Evolutionary conservation across 352 stramenopile species (phyloP).

Genomic region (Phytopythium kandeliae): DNA sequence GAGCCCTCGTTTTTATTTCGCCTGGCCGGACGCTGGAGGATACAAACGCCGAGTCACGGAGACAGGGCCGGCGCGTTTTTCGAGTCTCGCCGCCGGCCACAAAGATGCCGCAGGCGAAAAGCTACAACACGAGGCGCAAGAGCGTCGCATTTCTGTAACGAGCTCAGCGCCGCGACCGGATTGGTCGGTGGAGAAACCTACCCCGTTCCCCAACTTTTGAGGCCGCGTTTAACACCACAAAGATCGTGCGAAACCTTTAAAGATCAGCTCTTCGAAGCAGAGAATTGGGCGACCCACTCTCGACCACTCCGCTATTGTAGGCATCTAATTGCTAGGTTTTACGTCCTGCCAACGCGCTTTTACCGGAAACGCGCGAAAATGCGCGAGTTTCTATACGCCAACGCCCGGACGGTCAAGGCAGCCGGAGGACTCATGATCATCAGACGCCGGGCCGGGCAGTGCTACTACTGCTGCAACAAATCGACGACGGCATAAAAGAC

Average conservation of each 20-base stretch:
- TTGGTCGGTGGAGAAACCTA: background rate
- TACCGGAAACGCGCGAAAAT: no score
- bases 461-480: background rate
- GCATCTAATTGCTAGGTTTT: no score
- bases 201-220: background rate
- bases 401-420: no score
- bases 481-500: conserved; percentile 1
- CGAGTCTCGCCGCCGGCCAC: background rate
- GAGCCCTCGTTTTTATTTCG: conserved; percentile 2
- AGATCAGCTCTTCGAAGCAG: background rate
- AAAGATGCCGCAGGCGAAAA: conserved; percentile 2
- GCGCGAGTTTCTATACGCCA: no score
- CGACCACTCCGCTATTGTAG: no score
- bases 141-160: background rate
- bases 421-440: conserved; percentile 1
- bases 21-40: background rate
- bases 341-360: no score
- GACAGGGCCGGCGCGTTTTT: conserved; percentile 10
- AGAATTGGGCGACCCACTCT: no score
- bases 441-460: no score
- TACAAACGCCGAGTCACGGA: conserved; percentile 8
- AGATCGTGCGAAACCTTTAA: conserved; percentile 4
- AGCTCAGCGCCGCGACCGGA: background rate
- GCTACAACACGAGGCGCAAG: no score
- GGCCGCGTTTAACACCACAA: conserved; percentile 1